Conservation (phyloP, 2,329 filamentous ascomycete genomes). For the Colletotrichum sp. region DNA sequence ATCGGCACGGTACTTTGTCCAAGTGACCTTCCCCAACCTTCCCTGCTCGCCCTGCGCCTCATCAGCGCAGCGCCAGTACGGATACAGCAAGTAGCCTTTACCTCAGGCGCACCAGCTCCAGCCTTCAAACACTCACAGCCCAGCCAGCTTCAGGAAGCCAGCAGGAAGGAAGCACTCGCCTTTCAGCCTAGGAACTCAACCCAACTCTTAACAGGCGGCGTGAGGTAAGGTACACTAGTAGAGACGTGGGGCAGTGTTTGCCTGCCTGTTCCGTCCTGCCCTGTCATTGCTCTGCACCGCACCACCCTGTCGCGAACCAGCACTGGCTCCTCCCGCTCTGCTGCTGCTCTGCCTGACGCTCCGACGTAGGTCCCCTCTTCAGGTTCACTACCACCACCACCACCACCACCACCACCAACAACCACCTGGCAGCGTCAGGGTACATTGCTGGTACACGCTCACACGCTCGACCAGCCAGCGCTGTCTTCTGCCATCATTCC, state of each 20-base stretch:
- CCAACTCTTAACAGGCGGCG: background rate
- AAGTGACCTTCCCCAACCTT: background rate
- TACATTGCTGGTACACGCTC: background rate
- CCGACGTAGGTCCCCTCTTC: background rate
- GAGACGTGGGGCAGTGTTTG: conserved; percentile 10
- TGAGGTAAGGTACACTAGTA: background rate
- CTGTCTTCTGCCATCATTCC: conserved; percentile 11
- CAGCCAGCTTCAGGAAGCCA: background rate
- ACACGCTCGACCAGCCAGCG: conserved; percentile 3
- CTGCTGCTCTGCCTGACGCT: background rate
- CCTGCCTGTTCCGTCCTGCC: background rate
- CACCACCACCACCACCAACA: background rate
- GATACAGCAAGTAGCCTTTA: background rate
- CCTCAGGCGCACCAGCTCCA: background rate
- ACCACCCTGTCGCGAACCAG: background rate
- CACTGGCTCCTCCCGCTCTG: background rate
- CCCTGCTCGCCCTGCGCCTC: conserved; percentile 3
- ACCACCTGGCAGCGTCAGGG: background rate
- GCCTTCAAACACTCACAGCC: background rate
- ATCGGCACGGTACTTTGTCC: conserved; percentile 11
- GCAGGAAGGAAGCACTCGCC: background rate
- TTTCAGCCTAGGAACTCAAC: background rate
- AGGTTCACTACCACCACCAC: background rate
- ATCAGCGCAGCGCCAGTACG: background rate
- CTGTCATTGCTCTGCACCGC: background rate